phyloP scores from a whole-genome alignment of 768 basidiomycete species.

The Sarcodon aspratus region DNA sequence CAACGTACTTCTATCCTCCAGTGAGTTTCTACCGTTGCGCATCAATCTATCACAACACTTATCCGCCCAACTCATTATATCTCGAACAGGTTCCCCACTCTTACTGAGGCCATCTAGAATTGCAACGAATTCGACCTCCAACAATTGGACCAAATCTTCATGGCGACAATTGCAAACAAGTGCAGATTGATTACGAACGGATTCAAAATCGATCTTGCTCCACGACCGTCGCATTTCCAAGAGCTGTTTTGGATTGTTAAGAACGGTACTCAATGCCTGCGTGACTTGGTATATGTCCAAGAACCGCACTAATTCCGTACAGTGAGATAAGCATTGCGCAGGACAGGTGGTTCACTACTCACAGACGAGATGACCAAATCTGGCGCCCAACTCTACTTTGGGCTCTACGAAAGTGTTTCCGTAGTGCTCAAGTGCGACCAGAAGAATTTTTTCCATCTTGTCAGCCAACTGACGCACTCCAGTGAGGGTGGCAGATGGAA shows the following conservation, averaged over 20 bases:
- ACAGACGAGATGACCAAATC: conserved; percentile 87
- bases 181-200: conserved; percentile 86
- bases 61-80: conserved; percentile 87
- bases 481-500: conserved; percentile 53
- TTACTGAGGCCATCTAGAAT: conserved; percentile 63
- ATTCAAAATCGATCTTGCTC: conserved; percentile 84
- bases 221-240: conserved; percentile 81
- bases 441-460: conserved; percentile 86
- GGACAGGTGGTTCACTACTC: conserved; percentile 22
- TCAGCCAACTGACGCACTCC: conserved; percentile 74
- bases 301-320: conserved; percentile 55
- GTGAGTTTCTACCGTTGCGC: conserved; percentile 48
- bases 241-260: conserved; percentile 79
- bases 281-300: conserved; percentile 89
- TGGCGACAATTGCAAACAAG: conserved; percentile 89
- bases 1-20: conserved; percentile 73
- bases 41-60: conserved; percentile 81
- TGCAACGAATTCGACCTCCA: conserved; percentile 77
- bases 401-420: conserved; percentile 87
- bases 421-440: conserved; percentile 72
- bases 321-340: conserved; percentile 1
- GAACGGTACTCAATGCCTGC: conserved; percentile 78
- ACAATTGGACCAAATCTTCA: conserved; percentile 74
- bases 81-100: conserved; percentile 70
- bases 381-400: conserved; percentile 82